phyloP scores from a whole-genome alignment of 345 rosid genomes.

The Lepidium africanum region DNA sequence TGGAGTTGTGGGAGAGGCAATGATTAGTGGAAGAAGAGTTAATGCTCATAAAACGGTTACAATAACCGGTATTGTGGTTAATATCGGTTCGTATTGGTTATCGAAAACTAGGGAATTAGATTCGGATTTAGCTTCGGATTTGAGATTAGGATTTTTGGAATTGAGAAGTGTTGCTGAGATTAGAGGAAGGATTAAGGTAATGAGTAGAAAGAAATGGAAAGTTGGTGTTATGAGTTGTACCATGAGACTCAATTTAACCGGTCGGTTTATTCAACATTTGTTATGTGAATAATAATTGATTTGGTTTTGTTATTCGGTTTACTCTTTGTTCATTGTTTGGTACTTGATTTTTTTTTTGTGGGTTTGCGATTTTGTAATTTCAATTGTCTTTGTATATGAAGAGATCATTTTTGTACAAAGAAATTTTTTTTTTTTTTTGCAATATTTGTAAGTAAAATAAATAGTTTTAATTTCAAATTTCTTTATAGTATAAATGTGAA shows the following conservation, averaged over 20 bases:
- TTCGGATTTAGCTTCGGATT: conserved; percentile 32
- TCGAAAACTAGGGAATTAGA: conserved; percentile 14
- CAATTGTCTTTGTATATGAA: background rate
- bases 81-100: conserved; percentile 31
- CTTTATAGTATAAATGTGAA: no score
- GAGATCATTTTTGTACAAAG: no score
- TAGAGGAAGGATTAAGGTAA: conserved; percentile 34
- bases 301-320: conserved; percentile 8
- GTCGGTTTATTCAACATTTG: conserved; percentile 19
- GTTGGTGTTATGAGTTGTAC: conserved; percentile 21
- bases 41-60: conserved; percentile 32
- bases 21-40: conserved; percentile 23
- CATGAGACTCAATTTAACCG: conserved; percentile 22
- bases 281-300: conserved; percentile 4
- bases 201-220: conserved; percentile 15
- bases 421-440: background rate
- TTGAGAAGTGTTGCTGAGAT: conserved; percentile 33
- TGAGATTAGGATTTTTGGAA: conserved; percentile 36
- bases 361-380: background rate
- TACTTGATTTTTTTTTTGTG: background rate
- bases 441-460: no score
- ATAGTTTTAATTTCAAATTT: no score
- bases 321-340: background rate
- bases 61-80: conserved; percentile 24
- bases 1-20: conserved; percentile 30